Evolutionary conservation across 2,329 filamentous ascomycete genomes (phyloP).

Genomic region (Ceratocystis variospora): DNA sequence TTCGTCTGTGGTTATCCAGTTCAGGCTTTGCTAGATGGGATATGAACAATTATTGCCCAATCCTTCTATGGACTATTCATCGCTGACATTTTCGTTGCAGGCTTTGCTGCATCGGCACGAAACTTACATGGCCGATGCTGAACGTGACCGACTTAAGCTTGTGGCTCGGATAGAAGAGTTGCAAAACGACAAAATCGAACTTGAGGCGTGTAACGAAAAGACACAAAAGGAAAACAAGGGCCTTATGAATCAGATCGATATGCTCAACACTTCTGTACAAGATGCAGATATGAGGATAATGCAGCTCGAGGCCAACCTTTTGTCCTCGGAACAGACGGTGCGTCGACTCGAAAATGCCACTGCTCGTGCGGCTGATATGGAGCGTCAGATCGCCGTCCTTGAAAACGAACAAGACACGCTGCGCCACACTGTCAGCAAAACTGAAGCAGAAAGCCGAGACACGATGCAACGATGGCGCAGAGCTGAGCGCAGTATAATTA

Average conservation of each 20-base stretch:
- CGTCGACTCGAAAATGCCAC: conserved; percentile 61
- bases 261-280: conserved; percentile 61
- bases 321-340: conserved; percentile 64
- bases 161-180: conserved; percentile 59
- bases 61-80: conserved; percentile 26
- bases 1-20: not conserved
- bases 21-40: not conserved
- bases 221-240: conserved; percentile 71
- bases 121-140: conserved; percentile 82
- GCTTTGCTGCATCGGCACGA: conserved; percentile 85
- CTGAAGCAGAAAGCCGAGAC: conserved; percentile 61
- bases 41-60: not conserved
- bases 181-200: conserved; percentile 56
- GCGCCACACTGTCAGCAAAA: conserved; percentile 51
- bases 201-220: conserved; percentile 63
- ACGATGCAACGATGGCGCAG: conserved; percentile 73
- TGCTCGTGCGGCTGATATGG: conserved; percentile 60
- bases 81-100: conserved; percentile 66
- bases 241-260: conserved; percentile 72
- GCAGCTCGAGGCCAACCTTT: conserved; percentile 59
- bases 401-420: conserved; percentile 69
- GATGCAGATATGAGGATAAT: conserved; percentile 71
- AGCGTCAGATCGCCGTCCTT: conserved; percentile 63
- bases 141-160: conserved; percentile 67
- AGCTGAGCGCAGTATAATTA: conserved; percentile 63